A percentile compares a stretch with the other conserved stretches of the same genome.
These are phyloP conservation scores for Arthonia radiata DNA, from an alignment of 495 filamentous ascomycete genomes.

Conservation along the genomic window DNA sequence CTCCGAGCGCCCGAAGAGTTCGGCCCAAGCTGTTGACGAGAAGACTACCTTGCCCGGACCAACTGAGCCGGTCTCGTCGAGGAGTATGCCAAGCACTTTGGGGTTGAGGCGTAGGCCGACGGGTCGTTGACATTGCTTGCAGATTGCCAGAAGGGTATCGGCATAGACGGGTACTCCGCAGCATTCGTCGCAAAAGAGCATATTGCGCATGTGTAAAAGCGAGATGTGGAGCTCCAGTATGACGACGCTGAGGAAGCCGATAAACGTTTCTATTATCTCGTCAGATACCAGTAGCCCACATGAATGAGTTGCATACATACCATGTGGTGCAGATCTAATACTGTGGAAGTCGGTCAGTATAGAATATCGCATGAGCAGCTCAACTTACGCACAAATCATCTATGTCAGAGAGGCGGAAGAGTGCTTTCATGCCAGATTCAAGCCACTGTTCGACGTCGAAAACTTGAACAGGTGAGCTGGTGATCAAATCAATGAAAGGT, in stretches of 20 bases:
- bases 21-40: constrained; percentile 24
- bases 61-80: constrained; percentile 30
- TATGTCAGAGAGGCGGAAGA: constrained; percentile 33
- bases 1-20: constrained; percentile 21
- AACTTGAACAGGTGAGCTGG: constrained; percentile 6
- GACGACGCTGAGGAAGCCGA: constrained; percentile 31
- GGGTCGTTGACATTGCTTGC: constrained; percentile 25
- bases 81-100: constrained; percentile 22
- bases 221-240: constrained; percentile 28
- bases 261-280: constrained; percentile 19
- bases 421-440: constrained; percentile 18
- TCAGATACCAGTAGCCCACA: background rate
- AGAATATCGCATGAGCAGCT: constrained; percentile 1
- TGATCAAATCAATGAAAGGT: no score
- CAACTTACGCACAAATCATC: constrained; percentile 25
- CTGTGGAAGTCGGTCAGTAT: constrained; percentile 5
- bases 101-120: constrained; percentile 28
- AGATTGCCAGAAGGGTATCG: constrained; percentile 20
- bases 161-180: constrained; percentile 31
- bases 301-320: constrained; percentile 10
- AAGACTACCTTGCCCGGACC: constrained; percentile 24
- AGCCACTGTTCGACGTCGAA: constrained; percentile 26
- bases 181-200: constrained; percentile 31
- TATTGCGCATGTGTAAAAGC: constrained; percentile 18
- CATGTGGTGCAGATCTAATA: constrained; percentile 13